Conservation (phyloP, 176 grass and related monocot genomes). For the Bromus sterilis region DNA sequence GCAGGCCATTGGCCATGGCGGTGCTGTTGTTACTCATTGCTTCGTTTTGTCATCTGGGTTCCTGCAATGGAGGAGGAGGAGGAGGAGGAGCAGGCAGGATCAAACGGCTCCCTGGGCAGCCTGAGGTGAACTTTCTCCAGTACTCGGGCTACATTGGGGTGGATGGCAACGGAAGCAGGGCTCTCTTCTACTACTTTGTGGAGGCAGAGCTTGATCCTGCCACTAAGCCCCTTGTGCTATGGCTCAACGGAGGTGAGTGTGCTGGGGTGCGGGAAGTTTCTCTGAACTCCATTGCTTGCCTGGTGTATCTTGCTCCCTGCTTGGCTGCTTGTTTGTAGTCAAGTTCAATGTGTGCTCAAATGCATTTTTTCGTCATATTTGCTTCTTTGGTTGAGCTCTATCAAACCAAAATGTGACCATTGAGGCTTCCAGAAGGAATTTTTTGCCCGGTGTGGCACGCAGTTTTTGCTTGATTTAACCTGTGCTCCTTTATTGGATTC, state of each 20-base stretch:
- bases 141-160: constrained; percentile 79
- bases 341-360: too few relatives aligned
- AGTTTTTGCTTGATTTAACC: too few relatives aligned
- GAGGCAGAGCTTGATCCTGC: constrained; percentile 69
- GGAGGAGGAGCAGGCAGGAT: constrained; percentile 51
- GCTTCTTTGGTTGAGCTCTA: background rate
- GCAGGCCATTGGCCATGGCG: constrained; percentile 17
- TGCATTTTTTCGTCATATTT: too few relatives aligned
- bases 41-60: constrained; percentile 20
- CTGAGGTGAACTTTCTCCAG: constrained; percentile 72
- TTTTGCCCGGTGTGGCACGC: background rate
- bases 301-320: too few relatives aligned
- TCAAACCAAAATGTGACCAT: background rate
- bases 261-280: too few relatives aligned
- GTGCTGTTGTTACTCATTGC: constrained; percentile 19
- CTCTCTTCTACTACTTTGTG: constrained; percentile 96
- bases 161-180: constrained; percentile 48
- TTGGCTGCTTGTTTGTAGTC: too few relatives aligned
- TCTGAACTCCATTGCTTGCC: too few relatives aligned
- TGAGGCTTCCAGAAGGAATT: too few relatives aligned
- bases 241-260: constrained; percentile 97
- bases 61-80: too few relatives aligned
- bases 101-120: constrained; percentile 68
- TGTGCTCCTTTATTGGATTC: too few relatives aligned
- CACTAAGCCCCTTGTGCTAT: constrained; percentile 84